Evolutionary conservation across 2,329 filamentous ascomycete species (phyloP).

Genomic region (Pestalotiopsis sp.): DNA sequence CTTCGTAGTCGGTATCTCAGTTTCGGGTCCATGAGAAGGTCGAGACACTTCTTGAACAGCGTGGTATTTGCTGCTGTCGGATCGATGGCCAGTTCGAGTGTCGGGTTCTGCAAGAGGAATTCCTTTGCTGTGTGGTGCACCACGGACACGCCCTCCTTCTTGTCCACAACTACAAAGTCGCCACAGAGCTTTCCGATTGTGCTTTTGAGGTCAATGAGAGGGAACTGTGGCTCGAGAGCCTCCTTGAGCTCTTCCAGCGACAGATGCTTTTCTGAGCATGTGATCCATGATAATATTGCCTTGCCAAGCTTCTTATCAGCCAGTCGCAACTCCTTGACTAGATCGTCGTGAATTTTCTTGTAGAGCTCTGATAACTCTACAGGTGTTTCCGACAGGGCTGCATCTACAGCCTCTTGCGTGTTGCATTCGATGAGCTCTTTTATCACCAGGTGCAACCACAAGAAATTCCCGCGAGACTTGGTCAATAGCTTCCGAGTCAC

Average conservation of each 20-base stretch:
- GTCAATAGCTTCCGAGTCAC: conserved; percentile 24
- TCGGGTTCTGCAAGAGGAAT: conserved; percentile 18
- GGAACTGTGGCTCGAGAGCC: conserved; percentile 10
- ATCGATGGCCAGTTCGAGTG: neutral
- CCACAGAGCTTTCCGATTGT: conserved; percentile 32
- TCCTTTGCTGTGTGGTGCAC: conserved; percentile 28
- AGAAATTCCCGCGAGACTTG: conserved; percentile 12
- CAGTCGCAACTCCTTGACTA: conserved; percentile 21
- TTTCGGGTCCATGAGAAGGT: no score
- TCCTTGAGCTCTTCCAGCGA: neutral
- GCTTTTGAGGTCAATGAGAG: conserved; percentile 18
- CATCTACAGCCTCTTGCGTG: conserved; percentile 19
- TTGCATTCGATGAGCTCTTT: conserved; percentile 18
- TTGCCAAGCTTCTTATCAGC: conserved; percentile 20
- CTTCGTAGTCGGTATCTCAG: neutral
- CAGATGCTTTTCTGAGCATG: conserved; percentile 14
- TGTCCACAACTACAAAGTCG: conserved; percentile 33
- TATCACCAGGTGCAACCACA: conserved; percentile 1
- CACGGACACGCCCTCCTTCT: conserved; percentile 26
- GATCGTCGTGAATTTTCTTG: conserved; percentile 1
- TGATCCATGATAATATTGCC: conserved; percentile 26
- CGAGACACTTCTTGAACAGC: neutral
- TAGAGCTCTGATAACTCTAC: neutral
- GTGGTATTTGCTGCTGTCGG: neutral
- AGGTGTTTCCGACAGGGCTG: neutral